Percentiles rank a stretch among this genome's conserved stretches.
These are phyloP conservation scores for Chrysosphaeria jannelii DNA, from an alignment of 2,329 filamentous ascomycete genomes.

Conservation along the genomic window DNA sequence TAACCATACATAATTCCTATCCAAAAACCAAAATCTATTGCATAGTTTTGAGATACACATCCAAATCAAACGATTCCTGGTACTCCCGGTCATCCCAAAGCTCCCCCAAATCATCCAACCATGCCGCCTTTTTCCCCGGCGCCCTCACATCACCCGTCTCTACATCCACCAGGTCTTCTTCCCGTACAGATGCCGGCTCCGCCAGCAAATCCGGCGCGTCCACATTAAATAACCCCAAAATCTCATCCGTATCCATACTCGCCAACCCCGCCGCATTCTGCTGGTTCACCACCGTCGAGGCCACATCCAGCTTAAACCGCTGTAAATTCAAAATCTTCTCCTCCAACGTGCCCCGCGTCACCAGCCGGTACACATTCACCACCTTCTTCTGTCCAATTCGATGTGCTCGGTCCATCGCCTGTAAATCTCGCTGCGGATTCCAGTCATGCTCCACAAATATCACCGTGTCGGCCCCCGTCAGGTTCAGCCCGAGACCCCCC, in stretches of 20 bases:
- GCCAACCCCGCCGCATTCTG: constrained; percentile 83
- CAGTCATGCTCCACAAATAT: constrained; percentile 99
- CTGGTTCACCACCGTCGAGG: constrained; percentile 92
- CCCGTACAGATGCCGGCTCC: constrained; percentile 21
- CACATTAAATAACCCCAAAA: constrained; percentile 83
- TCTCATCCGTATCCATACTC: constrained; percentile 97
- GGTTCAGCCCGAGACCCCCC: constrained; percentile 73
- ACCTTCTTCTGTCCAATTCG: constrained; percentile 99
- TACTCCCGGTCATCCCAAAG: constrained; percentile 96
- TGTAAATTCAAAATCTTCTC: constrained; percentile 97
- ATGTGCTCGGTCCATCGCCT: constrained; percentile 96
- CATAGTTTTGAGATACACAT: constrained; percentile 89
- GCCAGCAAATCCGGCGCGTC: constrained; percentile 40
- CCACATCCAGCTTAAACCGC: constrained; percentile 98
- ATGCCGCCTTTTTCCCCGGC: constrained; percentile 77
- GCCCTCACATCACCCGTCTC: constrained; percentile 77
- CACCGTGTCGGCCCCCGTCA: constrained; percentile 91
- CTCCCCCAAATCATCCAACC: constrained; percentile 81
- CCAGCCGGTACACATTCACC: constrained; percentile 90
- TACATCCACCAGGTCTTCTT: constrained; percentile 74
- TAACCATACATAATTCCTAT: too few species aligned
- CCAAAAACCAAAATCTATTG: constrained; percentile 19
- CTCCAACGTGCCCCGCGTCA: constrained; percentile 83
- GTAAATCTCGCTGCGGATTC: constrained; percentile 96
- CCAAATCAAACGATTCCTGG: constrained; percentile 89